Evolutionary conservation across 768 basidiomycete species (phyloP).

Genomic region (Sutorius australiensis): DNA sequence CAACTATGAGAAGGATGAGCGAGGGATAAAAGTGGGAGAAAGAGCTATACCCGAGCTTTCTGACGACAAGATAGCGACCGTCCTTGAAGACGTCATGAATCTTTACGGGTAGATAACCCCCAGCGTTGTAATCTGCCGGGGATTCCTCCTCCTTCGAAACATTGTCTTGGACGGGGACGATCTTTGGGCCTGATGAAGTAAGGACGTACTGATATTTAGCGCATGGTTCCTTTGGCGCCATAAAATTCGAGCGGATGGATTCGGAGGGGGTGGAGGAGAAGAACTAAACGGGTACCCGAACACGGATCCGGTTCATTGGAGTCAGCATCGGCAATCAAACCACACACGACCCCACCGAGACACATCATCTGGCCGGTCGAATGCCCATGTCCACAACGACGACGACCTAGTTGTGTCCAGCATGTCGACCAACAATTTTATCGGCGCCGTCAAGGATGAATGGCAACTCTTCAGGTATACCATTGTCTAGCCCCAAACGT

Average conservation of each 20-base stretch:
- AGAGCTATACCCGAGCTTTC: constrained; percentile 77
- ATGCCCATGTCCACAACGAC: neutral
- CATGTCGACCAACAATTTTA: constrained; percentile 42
- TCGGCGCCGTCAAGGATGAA: constrained; percentile 80
- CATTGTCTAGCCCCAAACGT: neutral
- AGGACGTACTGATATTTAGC: constrained; percentile 75
- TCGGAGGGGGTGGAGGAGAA: neutral
- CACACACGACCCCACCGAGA: neutral
- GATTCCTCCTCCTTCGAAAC: constrained; percentile 75
- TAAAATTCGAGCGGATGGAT: constrained; percentile 27
- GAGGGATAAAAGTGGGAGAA: neutral
- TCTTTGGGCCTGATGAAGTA: constrained; percentile 62
- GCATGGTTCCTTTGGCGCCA: constrained; percentile 66
- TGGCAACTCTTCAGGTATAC: constrained; percentile 75
- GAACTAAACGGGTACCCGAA: constrained; percentile 10
- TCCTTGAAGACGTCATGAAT: constrained; percentile 82
- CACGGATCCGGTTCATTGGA: constrained; percentile 17
- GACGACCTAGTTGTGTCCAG: neutral
- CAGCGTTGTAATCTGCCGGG: constrained; percentile 78
- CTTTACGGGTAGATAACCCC: constrained; percentile 78
- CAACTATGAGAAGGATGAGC: constrained; percentile 48
- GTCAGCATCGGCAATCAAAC: constrained; percentile 1
- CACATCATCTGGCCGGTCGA: neutral
- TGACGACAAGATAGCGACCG: constrained; percentile 77
- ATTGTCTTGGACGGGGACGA: constrained; percentile 64